Conservation (phyloP, 352 stramenopile genomes). For the Phytophthora megakarya region DNA sequence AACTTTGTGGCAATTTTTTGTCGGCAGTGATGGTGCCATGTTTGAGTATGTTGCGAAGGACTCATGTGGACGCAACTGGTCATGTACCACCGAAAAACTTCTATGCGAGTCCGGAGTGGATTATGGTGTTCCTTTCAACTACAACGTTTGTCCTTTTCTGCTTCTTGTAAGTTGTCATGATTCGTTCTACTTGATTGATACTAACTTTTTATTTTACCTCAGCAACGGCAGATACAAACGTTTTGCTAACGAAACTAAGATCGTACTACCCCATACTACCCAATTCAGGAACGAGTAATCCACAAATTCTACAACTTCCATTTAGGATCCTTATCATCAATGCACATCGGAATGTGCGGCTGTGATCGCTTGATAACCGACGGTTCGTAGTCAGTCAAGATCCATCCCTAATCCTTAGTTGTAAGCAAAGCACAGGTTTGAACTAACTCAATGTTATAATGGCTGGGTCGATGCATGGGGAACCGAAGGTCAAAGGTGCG, state of each 20-base stretch:
- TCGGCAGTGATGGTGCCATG: constrained; percentile 59
- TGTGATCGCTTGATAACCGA: not conserved
- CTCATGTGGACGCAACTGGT: constrained; percentile 34
- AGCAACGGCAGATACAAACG: constrained; percentile 65
- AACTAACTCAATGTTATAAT: not conserved
- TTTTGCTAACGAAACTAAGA: constrained; percentile 43
- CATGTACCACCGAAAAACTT: constrained; percentile 34
- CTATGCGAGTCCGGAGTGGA: constrained; percentile 55
- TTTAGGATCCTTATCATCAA: no score
- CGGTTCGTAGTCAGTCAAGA: not conserved
- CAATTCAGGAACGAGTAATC: no score
- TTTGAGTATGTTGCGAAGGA: constrained; percentile 49
- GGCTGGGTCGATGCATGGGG: not conserved
- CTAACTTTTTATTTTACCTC: not conserved
- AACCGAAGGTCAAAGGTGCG: not conserved
- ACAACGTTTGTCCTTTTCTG: constrained; percentile 52
- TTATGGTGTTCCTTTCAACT: constrained; percentile 45
- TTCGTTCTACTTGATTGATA: not conserved
- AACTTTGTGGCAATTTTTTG: constrained; percentile 75
- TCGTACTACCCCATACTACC: not conserved
- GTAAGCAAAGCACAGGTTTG: not conserved
- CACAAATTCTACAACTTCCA: no score
- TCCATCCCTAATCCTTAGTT: not conserved
- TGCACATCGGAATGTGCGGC: not conserved
- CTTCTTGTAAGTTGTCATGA: constrained; percentile 48